Evolutionary conservation across 1,139 yeast species (phyloP), one percentile per base, ranked within the genome.

Genomic region (Geotrichum klebahnii): DNA sequence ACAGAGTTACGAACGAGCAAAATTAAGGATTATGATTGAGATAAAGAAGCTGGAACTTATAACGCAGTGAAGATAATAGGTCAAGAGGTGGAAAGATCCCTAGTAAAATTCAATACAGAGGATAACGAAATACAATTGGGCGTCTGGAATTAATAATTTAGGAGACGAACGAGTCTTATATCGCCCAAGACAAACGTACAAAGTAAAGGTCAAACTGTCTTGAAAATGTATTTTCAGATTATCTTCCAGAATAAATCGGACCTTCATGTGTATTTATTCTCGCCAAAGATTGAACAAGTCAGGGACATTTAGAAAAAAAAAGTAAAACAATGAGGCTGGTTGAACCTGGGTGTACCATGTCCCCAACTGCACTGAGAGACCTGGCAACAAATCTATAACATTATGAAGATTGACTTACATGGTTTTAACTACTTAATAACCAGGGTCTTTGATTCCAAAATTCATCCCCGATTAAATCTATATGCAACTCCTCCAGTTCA

Each of bases 401-500:
- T 16, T 20, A 19, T 22, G 10, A 3, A 22, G 17, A 26, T 35
- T 6, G 23, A 32, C 6, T 6, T n/a, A n/a, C 12, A n/a, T 34
- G n/a, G 14, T 26, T 9, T 12, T 14, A 8, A 36, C 3, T 5
- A 26, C 10, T 31, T 26, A 44, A 36, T 12, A 53, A 12, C 56
- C 55, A 54, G 23, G 59, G 59, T 22, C 65, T 53, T 23, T 53
- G 47, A 10, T 51, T 26, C 67, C 67, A 64, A 46, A 63, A 64
- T 16, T 43, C 54, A 48, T 64, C 67, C 16, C 61, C 56, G 24
- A 64, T 63, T 16, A 64, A 56, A 43, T 64, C 67, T 9, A 51
- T 56, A 59, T 85, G 88, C 50, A 73, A 63, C 31, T 65, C 63
- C 5, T 59, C 61, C 0, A 84, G 70, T 14, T 61, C 65, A 3